Base-by-base conservation (phyloP, 352 stramenopile species). In the Phytophthora pini region DNA sequence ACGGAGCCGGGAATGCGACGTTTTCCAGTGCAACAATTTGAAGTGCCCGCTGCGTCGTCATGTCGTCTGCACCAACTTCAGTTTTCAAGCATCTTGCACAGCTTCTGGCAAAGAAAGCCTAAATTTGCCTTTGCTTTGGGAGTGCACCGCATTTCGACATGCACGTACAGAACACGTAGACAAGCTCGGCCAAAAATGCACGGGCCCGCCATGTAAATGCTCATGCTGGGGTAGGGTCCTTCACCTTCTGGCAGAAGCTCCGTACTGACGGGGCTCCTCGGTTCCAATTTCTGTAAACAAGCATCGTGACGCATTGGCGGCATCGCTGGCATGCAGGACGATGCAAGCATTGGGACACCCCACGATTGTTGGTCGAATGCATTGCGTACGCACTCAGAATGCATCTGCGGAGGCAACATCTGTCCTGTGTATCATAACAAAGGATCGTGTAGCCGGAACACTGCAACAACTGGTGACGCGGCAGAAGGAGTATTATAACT, bases 51-150 rank as follows among this genome's bases (percentile, higher is more conserved):
- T 39, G 47, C 17, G 43, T 67, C 36, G 63, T 67, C 56, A 15
- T 4, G 43, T 70, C 36, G 62, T 61, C 20, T 12, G 46, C 48
- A 29, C 15, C 41, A 70, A 68, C 64, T 66, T 71, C 56, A 71
- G 63, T 66, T 71, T 71, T 67, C 43, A 61, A 58, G 46, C 40
- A 54, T 36, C 8, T 34, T 32, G 48, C 31, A 32, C 46, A 58
- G 57, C 40, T 38, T 49, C 15, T 10, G 8, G 27, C n/a, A 68
- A 47, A 70, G 49, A 56, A 26, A 53, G 57, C 26, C 44, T 54
- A 57, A 66, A 70, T 54, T 57, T 71, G 56, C 4, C 43, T 51
- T 13, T 20, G 52, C 56, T 63, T 61, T 45, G 61, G 61, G 38
- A 57, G 36, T 62, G 54, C 20, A 56, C 48, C 5, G 27, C 36